phyloP scores from a whole-genome alignment of 1,284 basidiomycete genomes.

The Blastosporella zonata region DNA sequence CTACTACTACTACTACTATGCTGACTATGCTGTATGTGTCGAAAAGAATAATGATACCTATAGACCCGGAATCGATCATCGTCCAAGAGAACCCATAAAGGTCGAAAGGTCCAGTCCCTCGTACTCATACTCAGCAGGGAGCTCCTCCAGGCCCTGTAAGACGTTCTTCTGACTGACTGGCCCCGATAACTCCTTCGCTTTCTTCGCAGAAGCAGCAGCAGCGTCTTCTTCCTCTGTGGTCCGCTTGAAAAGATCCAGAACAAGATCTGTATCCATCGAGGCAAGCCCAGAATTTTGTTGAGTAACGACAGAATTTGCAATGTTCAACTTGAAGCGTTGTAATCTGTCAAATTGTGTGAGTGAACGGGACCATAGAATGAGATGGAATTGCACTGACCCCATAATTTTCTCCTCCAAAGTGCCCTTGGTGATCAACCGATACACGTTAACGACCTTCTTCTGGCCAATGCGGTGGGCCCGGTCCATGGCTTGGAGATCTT shows the following conservation, averaged over 20 bases:
- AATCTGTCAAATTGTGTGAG: conserved; percentile 47
- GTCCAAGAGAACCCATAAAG: conserved; percentile 77
- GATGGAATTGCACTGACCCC: conserved; percentile 63
- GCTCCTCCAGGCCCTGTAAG: conserved; percentile 82
- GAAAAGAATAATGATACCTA: conserved; percentile 14
- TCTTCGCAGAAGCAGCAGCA: conserved; percentile 52
- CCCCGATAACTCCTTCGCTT: conserved; percentile 50
- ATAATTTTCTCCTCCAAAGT: conserved; percentile 99
- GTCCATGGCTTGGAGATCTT: conserved; percentile 99
- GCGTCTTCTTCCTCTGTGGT: conserved; percentile 75
- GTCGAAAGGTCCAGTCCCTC: conserved; percentile 79
- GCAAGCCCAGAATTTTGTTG: conserved; percentile 94
- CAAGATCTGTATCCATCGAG: conserved; percentile 97
- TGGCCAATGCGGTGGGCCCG: conserved; percentile 97
- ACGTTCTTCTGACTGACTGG: conserved; percentile 74
- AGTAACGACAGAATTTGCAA: conserved; percentile 94
- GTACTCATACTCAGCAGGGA: conserved; percentile 90
- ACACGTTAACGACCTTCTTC: conserved; percentile 99
- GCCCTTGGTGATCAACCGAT: conserved; percentile 94
- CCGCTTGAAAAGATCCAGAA: conserved; percentile 90
- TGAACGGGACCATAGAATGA: not conserved
- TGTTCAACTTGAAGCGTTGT: conserved; percentile 98
- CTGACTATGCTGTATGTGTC: conserved; percentile 1
- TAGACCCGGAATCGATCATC: conserved; percentile 21
- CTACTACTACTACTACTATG: no score